Conservation (phyloP, 345 rosid genomes). For the Nephelium lappaceum region DNA sequence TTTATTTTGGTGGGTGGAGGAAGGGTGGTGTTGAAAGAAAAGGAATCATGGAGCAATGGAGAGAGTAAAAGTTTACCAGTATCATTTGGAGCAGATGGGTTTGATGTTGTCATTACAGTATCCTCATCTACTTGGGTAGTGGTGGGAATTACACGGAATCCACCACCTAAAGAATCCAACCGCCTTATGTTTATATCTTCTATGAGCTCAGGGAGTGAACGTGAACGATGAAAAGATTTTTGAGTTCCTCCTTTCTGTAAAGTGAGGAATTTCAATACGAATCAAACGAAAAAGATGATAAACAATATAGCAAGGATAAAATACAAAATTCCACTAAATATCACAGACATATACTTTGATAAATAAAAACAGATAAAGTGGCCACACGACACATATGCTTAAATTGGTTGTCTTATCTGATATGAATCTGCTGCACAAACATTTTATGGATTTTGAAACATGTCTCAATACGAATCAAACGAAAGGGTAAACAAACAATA, state of each 20-base stretch:
- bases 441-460: not conserved
- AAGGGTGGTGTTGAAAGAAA: not conserved
- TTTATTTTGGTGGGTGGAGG: too few relatives aligned
- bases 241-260: constrained; percentile 62
- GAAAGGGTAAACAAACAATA: not conserved
- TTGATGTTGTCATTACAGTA: constrained; percentile 29
- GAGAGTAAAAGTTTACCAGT: constrained; percentile 44
- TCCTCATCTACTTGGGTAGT: constrained; percentile 46
- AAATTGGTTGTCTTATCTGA: not conserved
- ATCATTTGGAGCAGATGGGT: constrained; percentile 30
- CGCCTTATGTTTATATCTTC: constrained; percentile 59
- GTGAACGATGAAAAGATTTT: constrained; percentile 76
- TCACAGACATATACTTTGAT: not conserved
- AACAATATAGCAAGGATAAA: not conserved
- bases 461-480: constrained; percentile 1
- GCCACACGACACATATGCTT: not conserved
- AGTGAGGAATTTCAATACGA: constrained; percentile 30
- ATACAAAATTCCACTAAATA: constrained; percentile 4
- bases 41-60: not conserved
- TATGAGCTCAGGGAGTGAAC: constrained; percentile 70
- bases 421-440: not conserved
- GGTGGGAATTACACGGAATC: constrained; percentile 72
- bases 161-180: constrained; percentile 43
- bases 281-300: constrained; percentile 11
- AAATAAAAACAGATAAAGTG: not conserved